Conservation (phyloP, 768 basidiomycete genomes). For the Pleurotus giganteus region DNA sequence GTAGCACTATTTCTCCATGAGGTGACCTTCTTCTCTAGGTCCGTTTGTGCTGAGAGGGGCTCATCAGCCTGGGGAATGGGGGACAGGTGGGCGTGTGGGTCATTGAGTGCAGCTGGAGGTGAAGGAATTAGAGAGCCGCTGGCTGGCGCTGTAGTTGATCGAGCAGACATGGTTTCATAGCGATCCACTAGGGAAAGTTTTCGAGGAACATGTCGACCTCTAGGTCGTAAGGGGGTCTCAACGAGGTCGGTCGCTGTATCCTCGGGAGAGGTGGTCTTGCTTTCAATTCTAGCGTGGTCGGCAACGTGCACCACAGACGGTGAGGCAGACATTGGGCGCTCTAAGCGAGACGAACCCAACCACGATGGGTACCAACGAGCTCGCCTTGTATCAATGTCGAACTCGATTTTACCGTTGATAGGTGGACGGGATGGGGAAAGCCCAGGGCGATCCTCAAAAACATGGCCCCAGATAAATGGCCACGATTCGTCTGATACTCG, state of each 20-base stretch:
- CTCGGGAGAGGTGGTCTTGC: conserved; percentile 44
- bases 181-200: conserved; percentile 71
- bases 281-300: conserved; percentile 54
- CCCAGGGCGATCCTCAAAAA: conserved; percentile 40
- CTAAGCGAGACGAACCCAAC: conserved; percentile 49
- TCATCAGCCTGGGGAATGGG: conserved; percentile 65
- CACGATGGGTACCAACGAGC: conserved; percentile 82
- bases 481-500: conserved; percentile 79
- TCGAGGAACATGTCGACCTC: conserved; percentile 53
- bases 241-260: conserved; percentile 34
- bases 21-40: conserved; percentile 56
- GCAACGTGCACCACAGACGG: conserved; percentile 41
- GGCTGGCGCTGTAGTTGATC: conserved; percentile 28
- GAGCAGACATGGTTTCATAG: conserved; percentile 44
- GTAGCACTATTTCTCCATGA: conserved; percentile 66
- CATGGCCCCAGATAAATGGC: conserved; percentile 67
- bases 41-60: conserved; percentile 47
- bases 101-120: conserved; percentile 24
- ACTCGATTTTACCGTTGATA: conserved; percentile 79
- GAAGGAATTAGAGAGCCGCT: conserved; percentile 22
- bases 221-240: background rate
- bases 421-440: conserved; percentile 41
- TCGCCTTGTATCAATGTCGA: conserved; percentile 75
- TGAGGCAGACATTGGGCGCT: conserved; percentile 36
- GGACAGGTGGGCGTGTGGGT: conserved; percentile 43